Evolutionary conservation across 2,329 filamentous ascomycete genomes (phyloP), one percentile per base, ranked within the genome.

Genomic region (Fusarium dimerum): DNA sequence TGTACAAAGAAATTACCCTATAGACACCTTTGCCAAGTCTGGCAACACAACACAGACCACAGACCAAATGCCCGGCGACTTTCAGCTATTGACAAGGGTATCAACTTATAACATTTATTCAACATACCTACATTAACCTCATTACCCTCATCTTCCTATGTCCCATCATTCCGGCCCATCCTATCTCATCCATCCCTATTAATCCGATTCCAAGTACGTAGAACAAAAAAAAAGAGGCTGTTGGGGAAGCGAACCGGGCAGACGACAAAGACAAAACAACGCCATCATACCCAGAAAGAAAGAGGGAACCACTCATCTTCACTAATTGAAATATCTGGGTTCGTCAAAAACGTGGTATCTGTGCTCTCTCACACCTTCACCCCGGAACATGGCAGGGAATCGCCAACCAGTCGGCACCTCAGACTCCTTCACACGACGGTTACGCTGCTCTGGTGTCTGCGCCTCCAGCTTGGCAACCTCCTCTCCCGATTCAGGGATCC

Each of bases 291-390:
- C 47, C 47, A 55, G 36, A 38, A 32, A 45, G 18, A 17, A 26
- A 45, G 18, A 17, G 18, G 20, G 7, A 26, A 26, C 12, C n/a
- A 39, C 38, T 16, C 7, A 11, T 40, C 47, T 30, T 29, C n/a
- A n/a, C 42, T 60, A 60, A 45, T 60, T 60, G 59, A 73, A 87
- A 68, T 94, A 96, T 69, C 89, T 82, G 45, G 92, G 92, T 75
- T 95, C 90, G 62, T 96, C 82, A 73, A 99, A 97, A 30, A 97
- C 94, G 72, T 99, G 94, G 73, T 97, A 99, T 55, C 80, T 76
- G 73, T 99, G 94, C 5, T 90, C 94, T 54, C 94, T 80, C 6
- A 96, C 90, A 43, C 94, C 94, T 59, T 92, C 73, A 0, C 92
- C 93, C 60, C 83, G 85, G 76, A 99, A 97, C 71, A 94, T 69